Conservation (phyloP, 306 rosid species). For the Casuarina equisetifolia region DNA sequence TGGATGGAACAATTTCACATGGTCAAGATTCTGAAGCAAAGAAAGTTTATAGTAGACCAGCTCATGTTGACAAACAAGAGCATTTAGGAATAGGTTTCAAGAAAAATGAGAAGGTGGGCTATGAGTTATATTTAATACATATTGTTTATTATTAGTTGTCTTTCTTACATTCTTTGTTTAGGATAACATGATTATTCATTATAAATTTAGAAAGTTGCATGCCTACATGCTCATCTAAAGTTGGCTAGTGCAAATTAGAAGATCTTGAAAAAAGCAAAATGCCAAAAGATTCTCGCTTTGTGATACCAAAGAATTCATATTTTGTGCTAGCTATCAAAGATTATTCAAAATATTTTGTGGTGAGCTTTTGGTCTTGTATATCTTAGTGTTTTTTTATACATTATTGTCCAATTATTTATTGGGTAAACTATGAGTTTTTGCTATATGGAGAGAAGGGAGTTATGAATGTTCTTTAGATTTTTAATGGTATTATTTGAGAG, state of each 20-base stretch:
- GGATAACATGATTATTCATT: neutral
- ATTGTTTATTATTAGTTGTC: neutral
- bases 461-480: neutral
- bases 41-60: neutral
- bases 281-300: neutral
- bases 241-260: neutral
- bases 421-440: too few relatives aligned
- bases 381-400: neutral
- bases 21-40: neutral
- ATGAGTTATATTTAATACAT: neutral
- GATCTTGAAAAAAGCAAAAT: neutral
- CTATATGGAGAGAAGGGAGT: too few relatives aligned
- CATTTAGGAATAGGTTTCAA: neutral
- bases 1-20: neutral
- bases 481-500: neutral
- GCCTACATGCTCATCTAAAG: conserved; percentile 6
- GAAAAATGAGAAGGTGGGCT: neutral
- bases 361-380: neutral
- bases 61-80: neutral
- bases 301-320: neutral
- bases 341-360: neutral
- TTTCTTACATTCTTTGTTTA: neutral
- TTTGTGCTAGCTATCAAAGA: neutral
- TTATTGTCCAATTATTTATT: too few relatives aligned
- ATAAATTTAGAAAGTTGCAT: neutral